Base-by-base conservation (phyloP, 805 yeast species). In the Ogataea nonfermentans region DNA sequence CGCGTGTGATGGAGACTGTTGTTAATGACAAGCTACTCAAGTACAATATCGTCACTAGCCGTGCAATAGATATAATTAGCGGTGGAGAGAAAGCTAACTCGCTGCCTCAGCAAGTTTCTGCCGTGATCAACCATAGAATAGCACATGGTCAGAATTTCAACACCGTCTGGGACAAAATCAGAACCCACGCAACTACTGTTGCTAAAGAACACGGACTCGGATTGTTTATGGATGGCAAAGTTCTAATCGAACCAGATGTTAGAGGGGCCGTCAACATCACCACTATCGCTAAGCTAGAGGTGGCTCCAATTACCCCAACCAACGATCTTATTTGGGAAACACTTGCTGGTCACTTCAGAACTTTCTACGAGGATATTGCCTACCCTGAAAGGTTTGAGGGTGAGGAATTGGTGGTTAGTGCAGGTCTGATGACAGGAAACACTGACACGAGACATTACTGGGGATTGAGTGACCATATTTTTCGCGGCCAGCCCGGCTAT, bases 11-110 rank as follows among this genome's bases (percentile, higher is more conserved):
- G 9, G 35, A 47, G 20, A 32, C 29, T 19, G 32, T 53, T 13
- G 10, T 32, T 24, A 24, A 22, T 6, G 32, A 46, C 29, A 32
- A 25, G 27, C 14, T 38, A 9, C 43, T 44, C 34, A 56, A 65
- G 44, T 72, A 67, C 51, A 56, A 74, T 31, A 61, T 81, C 19
- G 65, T 71, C 40, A 83, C 91, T 0, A 72, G 86, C 4, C 86
- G 79, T 59, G 84, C 91, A 0, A 69, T 74, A 32, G 88, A 82
- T 52, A 70, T 81, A 16, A 68, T 86, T 43, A 55, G 62, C 9
- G 93, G 93, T 20, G 95, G 95, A 30, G 73, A 79, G 42, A 85
- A 85, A 61, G 70, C 81, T 17, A 85, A 85, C 54, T 89, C 93
- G 1, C 63, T 85, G 32, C 95, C 95, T 2, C 91, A 84, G 55